phyloP scores from a whole-genome alignment of 495 filamentous ascomycete genomes.

The Lasiosphaeria ovina region DNA sequence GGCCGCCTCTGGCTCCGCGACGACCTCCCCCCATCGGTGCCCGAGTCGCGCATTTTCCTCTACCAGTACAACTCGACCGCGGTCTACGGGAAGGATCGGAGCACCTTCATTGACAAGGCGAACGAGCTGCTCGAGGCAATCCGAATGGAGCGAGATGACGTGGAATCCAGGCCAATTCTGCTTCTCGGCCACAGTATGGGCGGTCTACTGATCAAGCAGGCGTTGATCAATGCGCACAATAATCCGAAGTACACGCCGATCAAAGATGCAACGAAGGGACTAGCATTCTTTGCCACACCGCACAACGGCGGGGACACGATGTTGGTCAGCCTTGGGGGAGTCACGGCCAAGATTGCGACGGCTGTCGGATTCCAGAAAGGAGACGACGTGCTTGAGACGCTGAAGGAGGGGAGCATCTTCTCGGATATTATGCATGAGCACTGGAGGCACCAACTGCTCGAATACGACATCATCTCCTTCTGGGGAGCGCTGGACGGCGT shows the following conservation, averaged over 20 bases:
- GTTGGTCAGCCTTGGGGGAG: neutral
- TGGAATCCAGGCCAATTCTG: constrained; percentile 25
- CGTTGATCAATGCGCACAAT: neutral
- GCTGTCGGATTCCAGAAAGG: neutral
- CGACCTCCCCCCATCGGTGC: constrained; percentile 24
- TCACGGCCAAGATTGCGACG: neutral
- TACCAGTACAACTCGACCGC: constrained; percentile 29
- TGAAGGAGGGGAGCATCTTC: neutral
- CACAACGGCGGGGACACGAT: neutral
- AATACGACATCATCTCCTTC: too few relatives aligned
- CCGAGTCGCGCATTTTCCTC: constrained; percentile 29
- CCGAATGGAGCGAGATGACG: constrained; percentile 17
- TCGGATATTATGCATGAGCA: neutral
- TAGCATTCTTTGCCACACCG: neutral
- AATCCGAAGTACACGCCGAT: neutral
- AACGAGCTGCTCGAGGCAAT: constrained; percentile 25
- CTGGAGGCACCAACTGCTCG: neutral
- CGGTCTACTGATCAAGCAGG: neutral
- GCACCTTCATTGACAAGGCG: constrained; percentile 25
- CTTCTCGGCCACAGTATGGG: constrained; percentile 7
- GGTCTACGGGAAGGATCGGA: constrained; percentile 24
- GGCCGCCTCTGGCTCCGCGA: constrained; percentile 33
- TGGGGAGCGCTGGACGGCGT: neutral
- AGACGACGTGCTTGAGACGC: neutral
- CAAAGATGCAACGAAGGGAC: neutral